Conservation (phyloP, 140 eudicot genomes). For the Bidens hawaiensis region DNA sequence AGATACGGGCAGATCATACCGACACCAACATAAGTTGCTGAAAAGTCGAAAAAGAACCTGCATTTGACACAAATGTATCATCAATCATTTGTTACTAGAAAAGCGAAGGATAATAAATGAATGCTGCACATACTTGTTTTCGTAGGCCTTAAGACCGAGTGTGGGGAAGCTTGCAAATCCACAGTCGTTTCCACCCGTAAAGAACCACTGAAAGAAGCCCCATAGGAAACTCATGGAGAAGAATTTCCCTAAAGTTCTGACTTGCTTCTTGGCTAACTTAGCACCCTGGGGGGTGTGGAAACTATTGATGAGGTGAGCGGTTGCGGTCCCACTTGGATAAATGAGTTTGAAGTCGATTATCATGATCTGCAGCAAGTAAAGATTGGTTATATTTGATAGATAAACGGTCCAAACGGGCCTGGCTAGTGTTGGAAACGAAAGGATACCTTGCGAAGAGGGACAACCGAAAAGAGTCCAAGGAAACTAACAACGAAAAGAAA, state of each 20-base stretch:
- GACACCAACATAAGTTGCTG: constrained; percentile 86
- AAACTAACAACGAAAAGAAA: constrained; percentile 90
- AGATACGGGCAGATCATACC: constrained; percentile 89
- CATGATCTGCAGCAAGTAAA: constrained; percentile 57
- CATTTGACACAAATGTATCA: not conserved
- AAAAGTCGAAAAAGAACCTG: constrained; percentile 83
- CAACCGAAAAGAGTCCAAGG: constrained; percentile 86
- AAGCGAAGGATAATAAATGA: not conserved
- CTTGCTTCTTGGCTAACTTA: constrained; percentile 86
- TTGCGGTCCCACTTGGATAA: constrained; percentile 95
- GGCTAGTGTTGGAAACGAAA: not conserved
- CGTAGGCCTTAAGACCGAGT: constrained; percentile 67
- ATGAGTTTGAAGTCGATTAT: constrained; percentile 77
- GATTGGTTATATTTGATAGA: not conserved
- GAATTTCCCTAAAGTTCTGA: constrained; percentile 70
- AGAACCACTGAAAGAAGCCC: constrained; percentile 99
- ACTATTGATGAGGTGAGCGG: constrained; percentile 90
- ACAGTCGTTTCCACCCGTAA: constrained; percentile 71
- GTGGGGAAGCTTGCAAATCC: constrained; percentile 72
- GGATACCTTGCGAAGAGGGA: constrained; percentile 84
- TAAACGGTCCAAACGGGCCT: no score
- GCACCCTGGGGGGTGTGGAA: constrained; percentile 98
- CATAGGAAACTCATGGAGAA: constrained; percentile 89
- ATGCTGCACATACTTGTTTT: constrained; percentile 39
- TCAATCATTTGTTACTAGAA: not conserved